phyloP scores from a whole-genome alignment of 2,329 filamentous ascomycete genomes.

The Ambrosiella cleistominuta region DNA sequence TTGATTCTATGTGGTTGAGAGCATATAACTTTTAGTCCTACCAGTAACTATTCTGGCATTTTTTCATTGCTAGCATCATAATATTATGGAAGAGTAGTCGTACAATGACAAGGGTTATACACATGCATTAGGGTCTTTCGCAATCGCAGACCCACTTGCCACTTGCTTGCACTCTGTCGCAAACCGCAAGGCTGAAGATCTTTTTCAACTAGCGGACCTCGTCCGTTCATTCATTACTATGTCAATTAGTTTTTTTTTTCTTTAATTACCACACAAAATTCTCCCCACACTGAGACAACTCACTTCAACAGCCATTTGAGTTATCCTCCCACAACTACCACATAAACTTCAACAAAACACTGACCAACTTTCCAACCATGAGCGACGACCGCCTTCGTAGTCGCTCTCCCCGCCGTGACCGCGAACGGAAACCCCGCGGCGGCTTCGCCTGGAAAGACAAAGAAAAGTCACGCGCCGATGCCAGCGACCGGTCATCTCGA shows the following conservation, averaged over 20 bases:
- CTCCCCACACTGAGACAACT: not conserved
- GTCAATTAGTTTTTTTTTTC: not conserved
- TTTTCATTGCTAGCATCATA: too few relatives aligned
- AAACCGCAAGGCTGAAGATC: not conserved
- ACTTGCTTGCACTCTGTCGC: not conserved
- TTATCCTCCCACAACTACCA: not conserved
- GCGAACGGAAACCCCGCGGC: slow-evolving; percentile 16
- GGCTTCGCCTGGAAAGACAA: slow-evolving; percentile 40
- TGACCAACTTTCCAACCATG: not conserved
- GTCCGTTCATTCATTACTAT: not conserved
- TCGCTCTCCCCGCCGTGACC: slow-evolving; percentile 23
- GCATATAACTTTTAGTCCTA: too few relatives aligned
- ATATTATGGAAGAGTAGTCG: not conserved
- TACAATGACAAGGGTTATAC: not conserved
- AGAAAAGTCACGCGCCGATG: slow-evolving; percentile 23
- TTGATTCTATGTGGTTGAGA: too few relatives aligned
- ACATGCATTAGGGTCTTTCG: not conserved
- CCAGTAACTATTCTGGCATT: too few relatives aligned
- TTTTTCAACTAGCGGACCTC: not conserved
- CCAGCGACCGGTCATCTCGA: slow-evolving; percentile 19
- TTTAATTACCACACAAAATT: too few relatives aligned
- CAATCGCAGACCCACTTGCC: not conserved
- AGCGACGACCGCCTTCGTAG: not conserved
- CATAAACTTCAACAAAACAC: too few relatives aligned
- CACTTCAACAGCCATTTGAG: not conserved